Conservation (phyloP, 2,329 filamentous ascomycete species). For the Xenoacremonium recifei region DNA sequence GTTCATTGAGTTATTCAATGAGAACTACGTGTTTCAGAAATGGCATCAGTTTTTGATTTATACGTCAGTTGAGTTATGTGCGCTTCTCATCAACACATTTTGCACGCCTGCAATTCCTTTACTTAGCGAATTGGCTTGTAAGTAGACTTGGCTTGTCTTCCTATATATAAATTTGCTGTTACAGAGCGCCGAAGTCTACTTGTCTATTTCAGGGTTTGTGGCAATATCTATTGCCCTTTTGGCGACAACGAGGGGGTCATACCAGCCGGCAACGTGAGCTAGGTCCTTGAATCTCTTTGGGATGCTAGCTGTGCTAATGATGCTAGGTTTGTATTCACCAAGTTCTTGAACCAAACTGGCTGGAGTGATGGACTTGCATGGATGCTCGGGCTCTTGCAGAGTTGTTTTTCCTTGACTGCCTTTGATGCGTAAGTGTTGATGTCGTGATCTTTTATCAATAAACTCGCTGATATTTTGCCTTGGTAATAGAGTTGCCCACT, state of each 20-base stretch:
- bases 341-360: slow-evolving; percentile 44
- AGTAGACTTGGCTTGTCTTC: slow-evolving; percentile 13
- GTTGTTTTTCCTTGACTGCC: slow-evolving; percentile 33
- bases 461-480: too few species aligned
- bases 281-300: too few species aligned
- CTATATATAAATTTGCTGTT: too few species aligned
- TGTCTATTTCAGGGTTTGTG: slow-evolving; percentile 40
- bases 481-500: slow-evolving; percentile 43
- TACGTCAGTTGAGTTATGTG: too few species aligned
- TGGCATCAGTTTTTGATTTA: slow-evolving; percentile 47
- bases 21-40: too few species aligned
- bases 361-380: slow-evolving; percentile 47
- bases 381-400: slow-evolving; percentile 46
- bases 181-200: slow-evolving; percentile 38
- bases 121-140: slow-evolving; percentile 38
- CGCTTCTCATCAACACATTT: too few species aligned
- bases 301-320: too few species aligned
- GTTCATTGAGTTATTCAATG: neutral
- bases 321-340: slow-evolving; percentile 41
- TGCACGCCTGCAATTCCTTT: too few species aligned
- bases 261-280: too few species aligned
- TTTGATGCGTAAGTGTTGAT: too few species aligned
- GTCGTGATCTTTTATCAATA: too few species aligned
- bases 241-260: slow-evolving; percentile 40
- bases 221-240: slow-evolving; percentile 43